phyloP scores from a whole-genome alignment of 306 rosid species.

The Carpinus fangiana region DNA sequence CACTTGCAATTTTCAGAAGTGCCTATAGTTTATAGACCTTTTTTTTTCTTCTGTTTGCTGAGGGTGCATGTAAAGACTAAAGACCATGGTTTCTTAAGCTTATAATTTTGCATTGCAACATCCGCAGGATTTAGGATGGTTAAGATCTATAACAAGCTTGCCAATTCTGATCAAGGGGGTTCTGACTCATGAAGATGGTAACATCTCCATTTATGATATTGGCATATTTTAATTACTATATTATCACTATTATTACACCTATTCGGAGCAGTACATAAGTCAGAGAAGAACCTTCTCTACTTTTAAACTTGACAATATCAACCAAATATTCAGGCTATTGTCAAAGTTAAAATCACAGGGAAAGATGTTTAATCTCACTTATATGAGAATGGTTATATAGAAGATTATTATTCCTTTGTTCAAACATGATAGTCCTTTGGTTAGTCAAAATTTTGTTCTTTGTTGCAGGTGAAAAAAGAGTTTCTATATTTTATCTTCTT shows the following conservation, averaged over 20 bases:
- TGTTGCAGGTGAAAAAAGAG: neutral
- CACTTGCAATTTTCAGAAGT: too few species aligned
- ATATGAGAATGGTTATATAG: neutral
- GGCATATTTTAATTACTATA: neutral
- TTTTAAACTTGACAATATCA: neutral
- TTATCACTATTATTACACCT: neutral
- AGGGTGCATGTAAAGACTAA: neutral
- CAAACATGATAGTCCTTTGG: neutral
- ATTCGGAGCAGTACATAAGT: neutral
- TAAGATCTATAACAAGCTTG: slow-evolving; percentile 29
- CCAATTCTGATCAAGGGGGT: slow-evolving; percentile 36
- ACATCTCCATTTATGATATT: slow-evolving; percentile 1
- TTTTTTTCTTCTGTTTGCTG: too few species aligned
- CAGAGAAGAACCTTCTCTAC: neutral
- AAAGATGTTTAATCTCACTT: neutral
- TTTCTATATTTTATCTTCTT: neutral
- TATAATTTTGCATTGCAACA: neutral
- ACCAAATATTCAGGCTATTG: neutral
- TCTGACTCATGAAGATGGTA: slow-evolving; percentile 35
- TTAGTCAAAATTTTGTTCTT: neutral
- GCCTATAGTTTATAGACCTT: too few species aligned
- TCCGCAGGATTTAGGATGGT: slow-evolving; percentile 39
- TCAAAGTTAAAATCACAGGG: neutral
- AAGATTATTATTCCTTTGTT: neutral
- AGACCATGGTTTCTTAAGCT: neutral